These are phyloP conservation scores for Bothriochloa decipiens DNA, from an alignment of 176 grass and related monocot species.

Conservation along the genomic window DNA sequence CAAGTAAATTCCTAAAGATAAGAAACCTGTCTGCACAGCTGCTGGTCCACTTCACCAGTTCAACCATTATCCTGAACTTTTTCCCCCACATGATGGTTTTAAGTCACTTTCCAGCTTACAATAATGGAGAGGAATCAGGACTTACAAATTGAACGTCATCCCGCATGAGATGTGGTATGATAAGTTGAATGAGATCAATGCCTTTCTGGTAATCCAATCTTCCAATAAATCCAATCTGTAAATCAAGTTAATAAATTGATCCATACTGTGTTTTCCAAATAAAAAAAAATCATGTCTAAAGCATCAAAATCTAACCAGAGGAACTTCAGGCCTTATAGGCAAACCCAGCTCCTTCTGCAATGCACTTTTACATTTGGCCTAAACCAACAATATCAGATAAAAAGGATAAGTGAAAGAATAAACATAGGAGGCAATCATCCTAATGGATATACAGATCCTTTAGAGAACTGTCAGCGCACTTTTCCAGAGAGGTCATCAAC, in stretches of 20 bases:
- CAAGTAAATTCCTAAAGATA: background rate
- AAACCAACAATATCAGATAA: constrained; percentile 32
- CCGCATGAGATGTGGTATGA: constrained; percentile 69
- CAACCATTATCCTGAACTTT: background rate
- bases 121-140: constrained; percentile 4
- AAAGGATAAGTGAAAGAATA: constrained; percentile 16
- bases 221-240: constrained; percentile 98
- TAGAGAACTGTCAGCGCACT: constrained; percentile 40
- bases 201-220: constrained; percentile 98
- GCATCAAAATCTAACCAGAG: constrained; percentile 66
- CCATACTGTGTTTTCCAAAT: constrained; percentile 2
- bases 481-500: constrained; percentile 91
- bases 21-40: background rate
- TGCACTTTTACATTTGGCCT: constrained; percentile 90
- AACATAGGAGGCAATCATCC: background rate
- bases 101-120: background rate
- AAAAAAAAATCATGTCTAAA: constrained; percentile 25
- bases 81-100: background rate
- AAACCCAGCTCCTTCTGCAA: constrained; percentile 86
- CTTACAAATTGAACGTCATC: constrained; percentile 91
- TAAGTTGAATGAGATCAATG: constrained; percentile 78
- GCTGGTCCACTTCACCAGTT: background rate
- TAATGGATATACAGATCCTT: constrained; percentile 7
- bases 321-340: constrained; percentile 62
- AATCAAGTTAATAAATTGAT: constrained; percentile 46